These are phyloP conservation scores for Aquanectria penicillioides DNA, from an alignment of 2,329 filamentous ascomycete species.

Conservation along the genomic window DNA sequence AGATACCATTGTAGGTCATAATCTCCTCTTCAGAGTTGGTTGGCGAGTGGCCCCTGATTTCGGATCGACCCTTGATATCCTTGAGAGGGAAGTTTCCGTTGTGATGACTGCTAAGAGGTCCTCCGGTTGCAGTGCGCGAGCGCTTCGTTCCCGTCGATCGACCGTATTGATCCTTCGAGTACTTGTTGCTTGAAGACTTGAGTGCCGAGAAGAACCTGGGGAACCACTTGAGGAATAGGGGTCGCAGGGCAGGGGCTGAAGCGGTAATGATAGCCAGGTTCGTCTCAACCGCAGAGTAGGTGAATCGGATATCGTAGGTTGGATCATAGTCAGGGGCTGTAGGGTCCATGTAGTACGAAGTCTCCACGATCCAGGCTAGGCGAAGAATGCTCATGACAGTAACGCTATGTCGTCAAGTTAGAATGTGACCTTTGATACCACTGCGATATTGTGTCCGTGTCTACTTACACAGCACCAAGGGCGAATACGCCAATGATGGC, in stretches of 20 bases:
- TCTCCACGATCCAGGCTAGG: slow-evolving; percentile 41
- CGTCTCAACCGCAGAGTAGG: slow-evolving; percentile 47
- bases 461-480: slow-evolving; percentile 49
- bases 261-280: slow-evolving; percentile 51
- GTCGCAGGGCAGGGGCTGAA: slow-evolving; percentile 48
- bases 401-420: slow-evolving; percentile 36
- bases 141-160: slow-evolving; percentile 19
- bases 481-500: slow-evolving; percentile 53
- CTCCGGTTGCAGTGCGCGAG: slow-evolving; percentile 19
- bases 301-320: slow-evolving; percentile 48
- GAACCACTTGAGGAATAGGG: slow-evolving; percentile 47
- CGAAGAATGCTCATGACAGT: slow-evolving; percentile 47
- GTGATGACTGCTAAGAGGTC: slow-evolving; percentile 17
- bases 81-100: slow-evolving; percentile 37
- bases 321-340: slow-evolving; percentile 13
- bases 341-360: slow-evolving; percentile 24
- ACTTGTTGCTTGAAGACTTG: slow-evolving; percentile 25
- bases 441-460: neutral
- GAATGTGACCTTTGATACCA: neutral
- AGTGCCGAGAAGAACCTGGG: slow-evolving; percentile 44
- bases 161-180: slow-evolving; percentile 26
- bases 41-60: slow-evolving; percentile 46
- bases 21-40: slow-evolving; percentile 51
- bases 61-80: slow-evolving; percentile 44
- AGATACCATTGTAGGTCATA: slow-evolving; percentile 52